Conservation (phyloP, 2,329 filamentous ascomycete species). For the Colletotrichum higginsianum region DNA sequence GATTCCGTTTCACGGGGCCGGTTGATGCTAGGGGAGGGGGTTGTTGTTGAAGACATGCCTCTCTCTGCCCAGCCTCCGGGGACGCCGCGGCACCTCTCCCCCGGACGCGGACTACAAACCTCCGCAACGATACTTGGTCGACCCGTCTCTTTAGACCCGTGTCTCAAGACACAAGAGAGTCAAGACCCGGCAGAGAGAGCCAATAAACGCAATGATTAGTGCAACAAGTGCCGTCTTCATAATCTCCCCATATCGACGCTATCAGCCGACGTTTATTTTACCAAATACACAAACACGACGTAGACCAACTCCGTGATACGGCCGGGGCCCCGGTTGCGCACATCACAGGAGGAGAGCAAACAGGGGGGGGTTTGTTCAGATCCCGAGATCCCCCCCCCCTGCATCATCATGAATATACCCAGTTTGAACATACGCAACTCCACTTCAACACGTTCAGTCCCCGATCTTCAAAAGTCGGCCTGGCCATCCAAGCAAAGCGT, state of each 20-base stretch:
- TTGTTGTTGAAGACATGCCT: no score
- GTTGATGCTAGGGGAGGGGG: not conserved
- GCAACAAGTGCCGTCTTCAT: not conserved
- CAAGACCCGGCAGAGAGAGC: no score
- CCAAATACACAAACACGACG: not conserved
- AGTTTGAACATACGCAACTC: not conserved
- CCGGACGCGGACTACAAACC: slow-evolving; percentile 23
- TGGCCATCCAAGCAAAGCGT: not conserved
- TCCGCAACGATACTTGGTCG: slow-evolving; percentile 31
- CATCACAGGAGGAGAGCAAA: not conserved
- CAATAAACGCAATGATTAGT: no score
- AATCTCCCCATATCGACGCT: not conserved
- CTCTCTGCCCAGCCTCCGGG: not conserved
- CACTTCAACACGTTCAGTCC: not conserved
- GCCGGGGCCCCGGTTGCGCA: no score
- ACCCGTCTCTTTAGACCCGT: not conserved
- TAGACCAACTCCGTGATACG: not conserved
- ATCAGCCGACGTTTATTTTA: not conserved
- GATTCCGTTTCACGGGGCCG: not conserved
- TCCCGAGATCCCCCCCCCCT: not conserved
- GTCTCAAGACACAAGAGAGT: not conserved
- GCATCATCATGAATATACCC: not conserved
- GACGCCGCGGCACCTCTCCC: not conserved
- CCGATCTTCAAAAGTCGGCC: not conserved
- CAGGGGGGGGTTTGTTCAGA: not conserved